Base-by-base conservation (phyloP, 805 yeast genomes). In the Candida yuanshanica region DNA sequence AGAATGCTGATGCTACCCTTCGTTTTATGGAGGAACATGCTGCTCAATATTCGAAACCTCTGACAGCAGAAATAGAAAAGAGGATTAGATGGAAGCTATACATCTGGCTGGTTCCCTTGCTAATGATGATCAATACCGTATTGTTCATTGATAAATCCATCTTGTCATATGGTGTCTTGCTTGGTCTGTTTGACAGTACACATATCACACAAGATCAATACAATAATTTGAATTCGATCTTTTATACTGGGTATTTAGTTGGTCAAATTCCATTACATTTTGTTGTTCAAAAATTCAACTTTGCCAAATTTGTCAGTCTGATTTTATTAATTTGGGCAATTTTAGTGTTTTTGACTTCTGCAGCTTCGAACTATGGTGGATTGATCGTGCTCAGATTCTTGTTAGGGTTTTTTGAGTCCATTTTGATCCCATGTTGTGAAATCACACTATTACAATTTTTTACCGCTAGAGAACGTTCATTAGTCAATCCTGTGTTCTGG, bases 41-140 rank as follows among this genome's bases (percentile, higher is more conserved):
- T 35, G 33, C 50, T 2, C 41, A 45, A 13, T 62, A 61, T 2
- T 66, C 67, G 7, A 12, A 10, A 5, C 66, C 61, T 35, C 60
- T 69, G 18, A 66, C 77, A 4, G 64, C 68, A 5, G 69, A 63
- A 34, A 64, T 68, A 50, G 75, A 70, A 23, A 60, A 51, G 13
- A 9, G 14, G 5, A 26, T 26, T 26, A 7, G 29, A 8, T 12
- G 24, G 9, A 22, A 22, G 24, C 24, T 22, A 22, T 22, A 22
- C 24, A 10, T 22, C 24, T 22, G 10, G 9, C 10, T 22, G 24
- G 24, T 22, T 10, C 24, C 24, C 7, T 10, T 22, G 24, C 24
- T 22, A 10, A 22, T 22, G 24, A 22, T 22, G 24, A 22, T 22
- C 24, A 22, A 22, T 10, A 22, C 24, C 10, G 24, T 22, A 10